phyloP scores from a whole-genome alignment of 257 asterid genomes.

The Solanum virginianum region DNA sequence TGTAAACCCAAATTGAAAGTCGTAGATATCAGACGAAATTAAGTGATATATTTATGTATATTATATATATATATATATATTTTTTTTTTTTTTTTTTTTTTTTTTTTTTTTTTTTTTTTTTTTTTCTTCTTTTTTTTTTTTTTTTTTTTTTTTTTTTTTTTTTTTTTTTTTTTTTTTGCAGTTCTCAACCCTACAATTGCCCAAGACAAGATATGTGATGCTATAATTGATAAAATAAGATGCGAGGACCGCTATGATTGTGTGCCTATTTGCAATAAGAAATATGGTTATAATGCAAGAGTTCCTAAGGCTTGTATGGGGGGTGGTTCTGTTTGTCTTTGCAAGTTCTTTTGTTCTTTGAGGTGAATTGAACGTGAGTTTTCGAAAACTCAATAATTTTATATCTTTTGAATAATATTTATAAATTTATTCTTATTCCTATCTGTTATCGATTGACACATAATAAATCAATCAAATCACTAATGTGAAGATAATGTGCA shows the following conservation, averaged over 20 bases:
- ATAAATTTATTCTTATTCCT: background rate
- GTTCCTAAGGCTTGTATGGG: background rate
- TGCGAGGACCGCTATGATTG: background rate
- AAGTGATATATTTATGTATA: background rate
- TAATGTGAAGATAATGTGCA: constrained; percentile 1
- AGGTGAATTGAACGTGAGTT: too few species aligned
- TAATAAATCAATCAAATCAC: background rate
- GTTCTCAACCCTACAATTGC: background rate
- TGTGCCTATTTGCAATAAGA: background rate
- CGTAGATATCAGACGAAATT: too few species aligned
- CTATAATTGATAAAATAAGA: background rate
- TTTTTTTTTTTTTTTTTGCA: background rate
- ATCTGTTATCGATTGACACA: background rate
- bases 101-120: background rate
- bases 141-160: rapidly evolving
- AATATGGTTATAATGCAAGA: background rate
- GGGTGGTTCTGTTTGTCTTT: background rate
- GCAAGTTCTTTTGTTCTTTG: background rate
- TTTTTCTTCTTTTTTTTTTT: background rate
- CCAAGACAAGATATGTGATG: background rate
- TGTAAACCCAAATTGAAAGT: too few species aligned
- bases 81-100: background rate
- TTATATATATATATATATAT: too few species aligned
- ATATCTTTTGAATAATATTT: background rate
- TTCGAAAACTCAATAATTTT: background rate